Conservation (phyloP, 768 basidiomycete genomes). For the Leccinum uliginosum region DNA sequence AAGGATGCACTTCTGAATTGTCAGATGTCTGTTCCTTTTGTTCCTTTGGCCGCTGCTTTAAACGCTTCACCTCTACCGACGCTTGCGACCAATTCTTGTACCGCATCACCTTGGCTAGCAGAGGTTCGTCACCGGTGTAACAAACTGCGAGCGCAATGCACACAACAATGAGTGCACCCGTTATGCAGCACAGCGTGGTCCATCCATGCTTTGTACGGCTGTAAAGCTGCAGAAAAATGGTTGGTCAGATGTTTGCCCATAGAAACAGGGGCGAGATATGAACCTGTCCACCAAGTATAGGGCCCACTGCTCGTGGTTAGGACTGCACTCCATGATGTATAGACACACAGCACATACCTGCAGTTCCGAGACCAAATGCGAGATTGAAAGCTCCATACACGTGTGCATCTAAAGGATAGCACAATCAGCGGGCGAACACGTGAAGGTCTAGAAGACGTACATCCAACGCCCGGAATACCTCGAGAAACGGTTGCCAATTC, state of each 20-base stretch:
- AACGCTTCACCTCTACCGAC: constrained; percentile 7
- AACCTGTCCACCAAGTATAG: constrained; percentile 66
- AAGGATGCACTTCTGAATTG: not conserved
- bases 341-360: constrained; percentile 37
- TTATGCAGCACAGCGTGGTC: constrained; percentile 51
- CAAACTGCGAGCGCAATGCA: constrained; percentile 38
- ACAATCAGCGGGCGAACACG: not conserved
- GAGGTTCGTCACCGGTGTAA: constrained; percentile 48
- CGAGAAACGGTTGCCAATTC: constrained; percentile 63
- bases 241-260: not conserved
- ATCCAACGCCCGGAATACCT: constrained; percentile 60
- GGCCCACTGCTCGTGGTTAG: constrained; percentile 48
- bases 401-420: constrained; percentile 51
- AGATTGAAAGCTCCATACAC: constrained; percentile 74
- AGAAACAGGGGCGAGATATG: constrained; percentile 8
- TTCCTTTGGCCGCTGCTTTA: constrained; percentile 3
- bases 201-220: constrained; percentile 54
- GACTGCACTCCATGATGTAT: not conserved
- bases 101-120: constrained; percentile 29
- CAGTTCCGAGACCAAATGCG: constrained; percentile 60
- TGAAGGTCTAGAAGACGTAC: constrained; percentile 35
- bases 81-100: constrained; percentile 12
- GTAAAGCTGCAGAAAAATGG: constrained; percentile 45
- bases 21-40: constrained; percentile 2
- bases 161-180: constrained; percentile 38